Base-by-base conservation (phyloP, 345 rosid species). In the Brassica carinata region DNA sequence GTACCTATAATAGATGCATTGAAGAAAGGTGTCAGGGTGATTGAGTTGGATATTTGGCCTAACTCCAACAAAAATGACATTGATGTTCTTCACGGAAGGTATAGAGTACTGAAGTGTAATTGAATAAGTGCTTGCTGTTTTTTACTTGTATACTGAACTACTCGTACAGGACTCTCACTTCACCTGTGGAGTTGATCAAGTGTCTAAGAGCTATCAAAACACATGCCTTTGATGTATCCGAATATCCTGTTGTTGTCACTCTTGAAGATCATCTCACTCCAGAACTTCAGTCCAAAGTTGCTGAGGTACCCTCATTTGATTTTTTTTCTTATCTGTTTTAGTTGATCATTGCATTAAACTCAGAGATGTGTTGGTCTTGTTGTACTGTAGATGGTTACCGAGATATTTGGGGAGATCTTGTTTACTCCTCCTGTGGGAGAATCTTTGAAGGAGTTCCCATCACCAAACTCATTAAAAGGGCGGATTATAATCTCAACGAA, bases 21-120 rank as follows among this genome's bases (percentile, higher is more conserved):
- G 79, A 62, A 79, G 72, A 87, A 75, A 87, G 98, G 98, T 62
- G 98, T 92, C n/a, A 83, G 98, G 79, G 98, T 90, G 45, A 87
- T 94, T 40, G 97, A 94, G 80, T 81, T 94, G 87, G 98, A 94
- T 83, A 82, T 93, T 68, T 94, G 97, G 98, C 98, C 98, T 0
- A 94, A 92, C 81, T 85, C 97, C 26, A 76, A 74, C 57, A 88
- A 88, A 27, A 89, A 91, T 65, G 77, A 86, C 59, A 86, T 94
- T 43, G 86, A 89, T 17, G 98, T 94, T 81, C 95, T 88, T 72
- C 98, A 94, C 34, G 98, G 98, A 76, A 82, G 91, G 98, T 94
- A 84, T 81, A 53, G 9, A n/a, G 9, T 63, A 38, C 58, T 19
- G 3, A 15, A 15, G 27, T 51, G 45, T 4, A 48, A 9, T 68